Base-by-base conservation (phyloP, 2,329 filamentous ascomycete species). In the Leptographium galeiforme region DNA sequence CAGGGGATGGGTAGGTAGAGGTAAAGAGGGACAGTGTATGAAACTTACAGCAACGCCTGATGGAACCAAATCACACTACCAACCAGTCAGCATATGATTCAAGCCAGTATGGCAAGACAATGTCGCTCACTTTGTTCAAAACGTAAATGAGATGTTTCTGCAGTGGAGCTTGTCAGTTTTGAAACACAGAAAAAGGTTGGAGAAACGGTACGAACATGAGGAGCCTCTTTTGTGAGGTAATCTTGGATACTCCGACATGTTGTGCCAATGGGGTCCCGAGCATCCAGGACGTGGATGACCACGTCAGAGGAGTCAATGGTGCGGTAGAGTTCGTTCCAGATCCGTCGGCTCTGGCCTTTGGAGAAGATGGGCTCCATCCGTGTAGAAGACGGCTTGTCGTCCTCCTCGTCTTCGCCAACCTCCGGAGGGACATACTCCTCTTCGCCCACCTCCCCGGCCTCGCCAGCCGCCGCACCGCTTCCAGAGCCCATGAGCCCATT, bases 271-370 rank as follows among this genome's bases (percentile, higher is more conserved):
- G 89, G 90, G 68, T 95, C 89, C 69, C 89, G 78, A 43, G 90
- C 89, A 68, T 96, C 91, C 1, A 95, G 72, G 14, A 95, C 87
- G 63, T 96, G 93, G n/a, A 98, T 85, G 47, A 98, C 82, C 39
- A 98, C 91, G 68, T 98, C 93, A 11, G 87, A 93, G 4, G 89
- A 94, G 70, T 96, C 91, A 57, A 96, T 93, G 63, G 76, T 93
- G 58, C 85, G 57, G 55, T 60, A 60, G 8, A 97, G 72, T 67
- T 98, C 91, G 70, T 97, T 97, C 90, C 89, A 95, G 61, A 95
- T 95, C 60, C 93, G 79, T 70, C 95, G 95, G 64, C 85, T 91
- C 68, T 95, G 90, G 18, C 93, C 93, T 71, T 97, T 97, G 61
- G 79, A 85, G 70, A 97, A 97, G 56, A 97, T 87, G 41, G 90